These are phyloP conservation scores for Salix udensis DNA, from an alignment of 345 rosid species.

Conservation along the genomic window DNA sequence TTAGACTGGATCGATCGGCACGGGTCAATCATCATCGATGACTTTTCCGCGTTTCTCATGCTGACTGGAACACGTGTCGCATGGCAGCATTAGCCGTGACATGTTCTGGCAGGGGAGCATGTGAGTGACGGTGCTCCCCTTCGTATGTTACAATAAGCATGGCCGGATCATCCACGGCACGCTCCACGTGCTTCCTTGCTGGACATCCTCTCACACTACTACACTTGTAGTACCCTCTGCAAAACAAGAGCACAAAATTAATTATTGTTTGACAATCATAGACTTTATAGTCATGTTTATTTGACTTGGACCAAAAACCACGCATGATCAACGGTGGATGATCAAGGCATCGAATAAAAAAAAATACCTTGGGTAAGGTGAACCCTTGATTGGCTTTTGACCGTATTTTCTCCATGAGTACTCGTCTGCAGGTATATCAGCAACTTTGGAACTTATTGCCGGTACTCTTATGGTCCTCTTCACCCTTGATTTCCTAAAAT, in stretches of 20 bases:
- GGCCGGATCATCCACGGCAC: not conserved
- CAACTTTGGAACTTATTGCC: slow-evolving; percentile 22
- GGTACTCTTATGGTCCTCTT: slow-evolving; percentile 32
- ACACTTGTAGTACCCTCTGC: not conserved
- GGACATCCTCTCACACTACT: not conserved
- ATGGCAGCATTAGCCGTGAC: not conserved
- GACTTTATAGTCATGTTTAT: not conserved
- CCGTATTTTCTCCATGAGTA: slow-evolving; percentile 40
- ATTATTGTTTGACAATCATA: not conserved
- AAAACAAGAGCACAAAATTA: not conserved
- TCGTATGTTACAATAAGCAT: not conserved
- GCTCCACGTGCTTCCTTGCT: not conserved
- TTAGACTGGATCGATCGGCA: not conserved
- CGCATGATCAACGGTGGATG: not conserved
- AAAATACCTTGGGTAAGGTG: slow-evolving; percentile 37
- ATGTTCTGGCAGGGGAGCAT: not conserved
- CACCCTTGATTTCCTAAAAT: slow-evolving; percentile 12
- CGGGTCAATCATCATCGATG: not conserved
- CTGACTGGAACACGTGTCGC: not conserved
- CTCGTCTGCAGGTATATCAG: slow-evolving; percentile 37
- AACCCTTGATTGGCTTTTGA: slow-evolving; percentile 41
- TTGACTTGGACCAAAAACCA: not conserved
- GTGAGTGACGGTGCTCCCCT: not conserved
- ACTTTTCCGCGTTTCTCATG: not conserved
- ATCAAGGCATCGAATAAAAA: not conserved